phyloP scores from a whole-genome alignment of 176 grass and related monocot genomes.

The Juncus effusus region DNA sequence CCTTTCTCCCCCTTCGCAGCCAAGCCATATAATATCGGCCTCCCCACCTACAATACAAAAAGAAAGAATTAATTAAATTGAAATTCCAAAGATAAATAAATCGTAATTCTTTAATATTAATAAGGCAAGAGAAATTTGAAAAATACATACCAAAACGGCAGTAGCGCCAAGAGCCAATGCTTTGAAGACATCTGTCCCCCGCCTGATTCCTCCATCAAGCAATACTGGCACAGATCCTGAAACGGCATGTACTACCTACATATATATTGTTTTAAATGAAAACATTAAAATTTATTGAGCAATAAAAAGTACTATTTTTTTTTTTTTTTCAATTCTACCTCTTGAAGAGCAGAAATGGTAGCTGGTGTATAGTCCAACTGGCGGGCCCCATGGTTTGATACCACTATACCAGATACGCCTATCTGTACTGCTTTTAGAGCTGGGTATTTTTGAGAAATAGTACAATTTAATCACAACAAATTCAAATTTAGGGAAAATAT shows the following conservation, averaged over 20 bases:
- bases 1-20: slow-evolving; percentile 67
- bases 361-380: slow-evolving; percentile 75
- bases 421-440: slow-evolving; percentile 64
- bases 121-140: too few relatives aligned
- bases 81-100: slow-evolving; percentile 5
- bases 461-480: slow-evolving; percentile 5
- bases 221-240: slow-evolving; percentile 60
- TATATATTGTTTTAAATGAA: background rate
- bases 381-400: slow-evolving; percentile 81
- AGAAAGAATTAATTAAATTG: background rate
- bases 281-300: background rate
- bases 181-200: slow-evolving; percentile 75
- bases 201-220: slow-evolving; percentile 75
- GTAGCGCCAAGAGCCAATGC: slow-evolving; percentile 77
- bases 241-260: slow-evolving; percentile 72
- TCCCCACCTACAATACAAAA: slow-evolving; percentile 47
- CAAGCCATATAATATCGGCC: slow-evolving; percentile 63
- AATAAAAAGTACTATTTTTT: background rate
- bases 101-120: too few relatives aligned
- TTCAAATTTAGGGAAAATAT: slow-evolving; percentile 14
- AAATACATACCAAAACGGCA: slow-evolving; percentile 51
- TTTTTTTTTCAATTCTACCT: slow-evolving; percentile 35
- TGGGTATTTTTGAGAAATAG: slow-evolving; percentile 28
- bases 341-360: slow-evolving; percentile 67
- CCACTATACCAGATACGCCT: slow-evolving; percentile 56